phyloP scores from a whole-genome alignment of 2,329 filamentous ascomycete species.

The Talaromyces funiculosus region DNA sequence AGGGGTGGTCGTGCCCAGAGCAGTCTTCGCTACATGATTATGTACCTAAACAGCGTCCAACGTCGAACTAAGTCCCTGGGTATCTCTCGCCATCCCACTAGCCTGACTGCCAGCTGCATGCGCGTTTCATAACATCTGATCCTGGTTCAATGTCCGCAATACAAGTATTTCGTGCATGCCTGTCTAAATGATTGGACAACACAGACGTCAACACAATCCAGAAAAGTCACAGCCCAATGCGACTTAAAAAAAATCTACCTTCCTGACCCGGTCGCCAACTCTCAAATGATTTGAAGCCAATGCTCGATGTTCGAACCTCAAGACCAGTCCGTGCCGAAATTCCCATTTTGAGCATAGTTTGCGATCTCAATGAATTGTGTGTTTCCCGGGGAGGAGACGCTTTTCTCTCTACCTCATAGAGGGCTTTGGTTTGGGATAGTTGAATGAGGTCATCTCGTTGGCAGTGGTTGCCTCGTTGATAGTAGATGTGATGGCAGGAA shows the following conservation, averaged over 20 bases:
- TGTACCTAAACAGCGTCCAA: not conserved
- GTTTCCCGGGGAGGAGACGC: not conserved
- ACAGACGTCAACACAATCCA: not conserved
- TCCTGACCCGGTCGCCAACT: not conserved
- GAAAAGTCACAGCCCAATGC: not conserved
- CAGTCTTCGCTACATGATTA: not conserved
- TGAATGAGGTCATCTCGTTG: not conserved
- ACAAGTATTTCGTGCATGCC: not conserved
- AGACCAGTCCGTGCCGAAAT: constrained; percentile 26
- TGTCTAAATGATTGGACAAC: not conserved
- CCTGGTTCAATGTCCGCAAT: not conserved
- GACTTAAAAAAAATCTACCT: not conserved
- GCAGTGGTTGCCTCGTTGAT: not conserved
- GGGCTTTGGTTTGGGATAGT: not conserved
- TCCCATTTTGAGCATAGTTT: constrained; percentile 11
- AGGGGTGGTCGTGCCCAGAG: not conserved
- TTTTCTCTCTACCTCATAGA: not conserved
- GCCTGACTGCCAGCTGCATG: not conserved
- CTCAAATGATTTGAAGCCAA: constrained; percentile 18
- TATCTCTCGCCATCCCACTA: not conserved
- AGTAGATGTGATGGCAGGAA: not conserved
- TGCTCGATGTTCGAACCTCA: constrained; percentile 28
- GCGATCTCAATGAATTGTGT: not conserved
- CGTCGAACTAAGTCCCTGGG: not conserved
- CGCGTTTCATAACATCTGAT: not conserved